Base-by-base conservation (phyloP, 1,139 yeast genomes). In the Saccharomyces hybrid region DNA sequence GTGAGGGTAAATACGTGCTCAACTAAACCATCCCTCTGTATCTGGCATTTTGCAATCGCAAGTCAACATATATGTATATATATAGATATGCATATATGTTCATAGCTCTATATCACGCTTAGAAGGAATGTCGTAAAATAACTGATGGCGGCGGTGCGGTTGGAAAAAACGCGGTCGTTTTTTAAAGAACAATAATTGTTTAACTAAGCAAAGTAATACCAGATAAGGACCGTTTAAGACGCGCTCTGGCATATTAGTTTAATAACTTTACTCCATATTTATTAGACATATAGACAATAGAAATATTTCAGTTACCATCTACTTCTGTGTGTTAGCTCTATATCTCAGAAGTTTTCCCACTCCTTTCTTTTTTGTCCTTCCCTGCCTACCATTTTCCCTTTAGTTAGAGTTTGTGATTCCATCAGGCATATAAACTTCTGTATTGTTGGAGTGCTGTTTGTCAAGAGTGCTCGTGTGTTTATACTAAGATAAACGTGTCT, bases 381-480 rank as follows among this genome's bases (percentile, higher is more conserved):
- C 44, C n/a, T 38, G 16, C 26, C 26, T 38, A 19, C 26, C 44
- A 38, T 38, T 38, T 38, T 38, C n/a, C 44, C 44, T 38, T 16
- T 38, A n/a, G 42, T 34, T 38, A 6, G 44, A 38, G 24, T 38
- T 38, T 16, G 44, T 19, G 24, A 19, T 38, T 38, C 19, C 26
- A 38, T 19, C 24, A 38, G 44, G n/a, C 44, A 38, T 38, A 38
- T 16, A 16, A 9, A 38, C 24, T 7, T 12, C 31, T 24, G 9
- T 11, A 19, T 16, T 19, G 44, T 38, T 38, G 12, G 9, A 34
- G 16, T 16, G 16, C 42, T 8, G 44, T 21, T 24, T 38, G 24
- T 7, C 19, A 19, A 19, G 44, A 38, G 31, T 46, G 5, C 27
- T 16, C 16, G 28, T 46, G 9, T 47, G 65, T 60, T 74, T 78